Evolutionary conservation across 1,284 basidiomycete genomes (phyloP).

Genomic region (Leccinum subrobustum): DNA sequence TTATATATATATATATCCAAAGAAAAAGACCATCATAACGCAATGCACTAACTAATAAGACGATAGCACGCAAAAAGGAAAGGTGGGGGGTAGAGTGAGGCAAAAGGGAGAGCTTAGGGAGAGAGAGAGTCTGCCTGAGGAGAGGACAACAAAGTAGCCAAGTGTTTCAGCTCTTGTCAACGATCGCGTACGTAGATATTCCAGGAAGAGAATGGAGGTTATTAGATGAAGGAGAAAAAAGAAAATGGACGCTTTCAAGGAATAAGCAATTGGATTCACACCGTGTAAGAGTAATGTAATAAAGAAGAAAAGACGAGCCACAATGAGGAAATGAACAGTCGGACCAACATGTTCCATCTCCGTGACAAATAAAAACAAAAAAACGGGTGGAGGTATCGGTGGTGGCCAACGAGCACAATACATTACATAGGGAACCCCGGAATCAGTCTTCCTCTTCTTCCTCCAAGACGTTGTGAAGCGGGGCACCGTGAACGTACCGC

Average conservation of each 20-base stretch:
- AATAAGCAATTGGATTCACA: constrained; percentile 14
- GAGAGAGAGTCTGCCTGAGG: constrained; percentile 8
- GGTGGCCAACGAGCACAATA: constrained; percentile 24
- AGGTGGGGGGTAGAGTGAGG: neutral
- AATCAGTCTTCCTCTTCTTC: constrained; percentile 65
- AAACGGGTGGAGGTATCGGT: constrained; percentile 28
- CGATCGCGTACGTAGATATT: constrained; percentile 20
- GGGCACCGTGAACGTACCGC: constrained; percentile 83
- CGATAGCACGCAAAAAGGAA: constrained; percentile 2
- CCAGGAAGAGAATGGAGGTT: constrained; percentile 3
- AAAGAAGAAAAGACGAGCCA: neutral
- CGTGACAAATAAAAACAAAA: constrained; percentile 7
- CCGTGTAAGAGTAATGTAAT: constrained; percentile 5
- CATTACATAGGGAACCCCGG: constrained; percentile 18
- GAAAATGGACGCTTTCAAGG: constrained; percentile 2
- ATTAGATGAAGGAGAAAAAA: constrained; percentile 19
- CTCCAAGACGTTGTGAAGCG: constrained; percentile 82
- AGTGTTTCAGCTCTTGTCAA: constrained; percentile 21
- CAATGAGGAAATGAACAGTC: constrained; percentile 8
- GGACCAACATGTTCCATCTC: constrained; percentile 15
- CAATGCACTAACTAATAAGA: constrained; percentile 21
- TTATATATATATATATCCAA: constrained; percentile 18
- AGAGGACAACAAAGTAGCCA: constrained; percentile 21
- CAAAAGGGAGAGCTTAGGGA: neutral
- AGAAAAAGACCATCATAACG: constrained; percentile 11